phyloP scores from a whole-genome alignment of 2,329 filamentous ascomycete genomes.

The Microdochium trichocladiopsis region DNA sequence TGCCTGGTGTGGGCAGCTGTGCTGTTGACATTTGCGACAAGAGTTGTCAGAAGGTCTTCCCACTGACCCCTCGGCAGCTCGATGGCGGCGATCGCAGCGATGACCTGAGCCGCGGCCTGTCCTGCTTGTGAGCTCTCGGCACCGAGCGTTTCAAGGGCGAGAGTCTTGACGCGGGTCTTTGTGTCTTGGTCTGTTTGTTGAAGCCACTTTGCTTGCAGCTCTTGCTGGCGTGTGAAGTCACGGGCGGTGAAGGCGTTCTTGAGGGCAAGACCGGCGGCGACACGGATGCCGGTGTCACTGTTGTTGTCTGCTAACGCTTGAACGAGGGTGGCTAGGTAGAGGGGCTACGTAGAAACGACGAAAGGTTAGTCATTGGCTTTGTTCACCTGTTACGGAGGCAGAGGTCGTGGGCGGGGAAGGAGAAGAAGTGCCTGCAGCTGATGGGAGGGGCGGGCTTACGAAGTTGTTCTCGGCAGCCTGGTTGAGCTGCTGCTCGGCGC shows the following conservation, averaged over 20 bases:
- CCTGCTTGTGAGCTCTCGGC: constrained; percentile 78
- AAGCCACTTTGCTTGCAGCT: constrained; percentile 91
- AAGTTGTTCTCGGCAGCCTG: constrained; percentile 94
- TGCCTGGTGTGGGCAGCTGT: constrained; percentile 88
- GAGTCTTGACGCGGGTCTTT: constrained; percentile 81
- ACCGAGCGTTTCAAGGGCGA: constrained; percentile 80
- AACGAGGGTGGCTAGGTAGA: constrained; percentile 88
- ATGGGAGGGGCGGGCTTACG: constrained; percentile 45
- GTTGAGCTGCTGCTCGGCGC: constrained; percentile 87
- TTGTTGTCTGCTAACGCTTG: constrained; percentile 90
- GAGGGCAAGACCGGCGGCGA: constrained; percentile 88
- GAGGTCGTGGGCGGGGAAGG: neutral
- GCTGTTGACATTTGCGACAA: constrained; percentile 89
- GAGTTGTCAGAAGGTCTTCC: constrained; percentile 79
- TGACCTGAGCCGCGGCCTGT: constrained; percentile 86
- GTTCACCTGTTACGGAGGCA: neutral
- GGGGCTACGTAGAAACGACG: constrained; percentile 44
- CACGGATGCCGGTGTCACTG: constrained; percentile 76
- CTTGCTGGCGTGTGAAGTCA: constrained; percentile 78
- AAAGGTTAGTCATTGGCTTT: constrained; percentile 3
- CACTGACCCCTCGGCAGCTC: constrained; percentile 91
- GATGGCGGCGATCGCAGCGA: constrained; percentile 89
- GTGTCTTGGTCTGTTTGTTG: constrained; percentile 73
- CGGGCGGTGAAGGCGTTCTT: constrained; percentile 98
- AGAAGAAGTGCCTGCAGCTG: neutral